Conservation (phyloP, 2,329 filamentous ascomycete genomes). For the Colletotrichum liaoningense region DNA sequence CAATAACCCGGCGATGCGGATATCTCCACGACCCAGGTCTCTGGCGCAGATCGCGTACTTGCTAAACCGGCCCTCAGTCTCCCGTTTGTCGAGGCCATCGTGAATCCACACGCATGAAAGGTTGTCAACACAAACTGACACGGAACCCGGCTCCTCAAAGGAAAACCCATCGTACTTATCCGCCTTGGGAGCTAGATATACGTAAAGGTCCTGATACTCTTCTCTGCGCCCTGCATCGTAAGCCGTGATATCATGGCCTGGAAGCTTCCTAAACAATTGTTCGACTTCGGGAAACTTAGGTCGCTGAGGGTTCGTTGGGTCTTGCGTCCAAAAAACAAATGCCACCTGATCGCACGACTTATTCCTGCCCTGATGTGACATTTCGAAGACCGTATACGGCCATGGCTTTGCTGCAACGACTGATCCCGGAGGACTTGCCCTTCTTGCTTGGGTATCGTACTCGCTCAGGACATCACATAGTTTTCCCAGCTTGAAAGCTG, state of each 20-base stretch:
- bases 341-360: not conserved
- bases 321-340: not conserved
- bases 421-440: not conserved
- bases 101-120: not conserved
- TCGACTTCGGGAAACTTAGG: not conserved
- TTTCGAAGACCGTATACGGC: not conserved
- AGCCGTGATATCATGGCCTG: not conserved
- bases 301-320: not conserved
- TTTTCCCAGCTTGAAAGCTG: not conserved
- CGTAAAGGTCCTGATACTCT: not conserved
- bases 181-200: not conserved
- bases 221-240: not conserved
- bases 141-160: not conserved
- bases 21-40: not conserved
- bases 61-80: not conserved
- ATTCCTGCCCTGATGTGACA: too few relatives aligned
- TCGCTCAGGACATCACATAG: not conserved
- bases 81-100: not conserved
- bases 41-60: not conserved
- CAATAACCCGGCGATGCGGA: not conserved
- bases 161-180: not conserved
- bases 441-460: not conserved
- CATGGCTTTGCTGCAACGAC: not conserved
- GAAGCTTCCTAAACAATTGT: not conserved
- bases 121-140: not conserved